Base-by-base conservation (phyloP, 805 yeast genomes). In the Cyberlindnera mississippiensis region DNA sequence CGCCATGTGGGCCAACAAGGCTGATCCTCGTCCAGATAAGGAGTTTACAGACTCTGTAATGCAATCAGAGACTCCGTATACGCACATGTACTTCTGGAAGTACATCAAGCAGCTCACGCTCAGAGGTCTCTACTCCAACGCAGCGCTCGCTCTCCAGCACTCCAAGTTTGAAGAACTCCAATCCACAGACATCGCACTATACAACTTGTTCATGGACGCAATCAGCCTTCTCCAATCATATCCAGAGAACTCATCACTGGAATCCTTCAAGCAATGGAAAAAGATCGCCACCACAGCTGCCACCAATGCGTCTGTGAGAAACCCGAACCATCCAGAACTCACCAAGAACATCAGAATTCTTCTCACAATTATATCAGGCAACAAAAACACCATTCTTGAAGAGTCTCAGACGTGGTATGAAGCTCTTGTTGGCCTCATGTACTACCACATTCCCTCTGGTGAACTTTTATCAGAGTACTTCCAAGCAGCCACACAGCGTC, bases 351-450 rank as follows among this genome's bases (percentile, higher is more conserved):
- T 69, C 18, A 61, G 55, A 45, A 59, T 59, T 19, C 55, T 65
- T 6, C 45, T 70, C 19, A 42, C 55, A 13, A 47, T 70, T 15
- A 41, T 69, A 1, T 55, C 69, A 26, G 75, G 75, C 15, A 59
- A 66, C 35, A 61, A 66, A 37, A 50, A 55, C 29, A 67, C 78
- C 3, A 82, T 82, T 17, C 56, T 76, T 4, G 65, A 67, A 13
- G 68, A 66, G 51, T 72, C 85, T 13, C 65, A 67, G 6, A 61
- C 76, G 0, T 85, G 95, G 95, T 83, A 80, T 56, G 93, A 85
- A 54, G 68, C 80, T 12, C 69, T 77, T 30, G 63, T 72, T 30
- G 76, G 78, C 7, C 67, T 80, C n/a, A 57, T 78, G 9, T 61
- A 80, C 29, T 85, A 67, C 55, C 80, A 80, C 53, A 71, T 83